These are phyloP conservation scores for Cystobasidium pallidum DNA, from an alignment of 1,284 basidiomycete species.

Conservation along the genomic window DNA sequence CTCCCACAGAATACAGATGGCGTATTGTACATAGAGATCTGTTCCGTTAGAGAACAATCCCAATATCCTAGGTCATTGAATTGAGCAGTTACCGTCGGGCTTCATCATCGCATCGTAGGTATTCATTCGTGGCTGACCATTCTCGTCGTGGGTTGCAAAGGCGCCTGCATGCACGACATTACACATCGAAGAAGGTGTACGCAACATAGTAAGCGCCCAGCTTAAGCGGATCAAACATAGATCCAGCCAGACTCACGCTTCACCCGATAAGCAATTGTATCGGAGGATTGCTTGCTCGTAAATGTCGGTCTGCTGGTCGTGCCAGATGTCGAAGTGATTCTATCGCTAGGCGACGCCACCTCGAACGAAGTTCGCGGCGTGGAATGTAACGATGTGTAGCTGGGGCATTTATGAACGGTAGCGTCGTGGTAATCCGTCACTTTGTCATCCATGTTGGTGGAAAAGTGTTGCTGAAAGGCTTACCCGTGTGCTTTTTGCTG, in stretches of 20 bases:
- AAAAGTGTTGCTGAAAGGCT: not conserved
- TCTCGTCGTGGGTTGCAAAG: slow-evolving; percentile 29
- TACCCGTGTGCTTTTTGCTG: not conserved
- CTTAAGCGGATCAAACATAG: too few relatives aligned
- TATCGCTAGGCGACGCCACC: not conserved
- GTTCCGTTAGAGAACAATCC: not conserved
- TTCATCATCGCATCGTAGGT: slow-evolving; percentile 35
- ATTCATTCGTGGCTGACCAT: slow-evolving; percentile 28
- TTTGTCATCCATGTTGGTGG: not conserved
- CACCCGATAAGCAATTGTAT: slow-evolving; percentile 7
- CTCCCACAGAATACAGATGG: not conserved
- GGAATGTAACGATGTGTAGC: not conserved
- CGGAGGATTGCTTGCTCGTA: not conserved
- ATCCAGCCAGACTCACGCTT: slow-evolving; percentile 4
- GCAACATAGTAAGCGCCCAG: too few relatives aligned
- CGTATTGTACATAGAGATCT: not conserved
- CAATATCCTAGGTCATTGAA: not conserved
- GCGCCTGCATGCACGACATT: not conserved
- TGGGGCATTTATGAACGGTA: not conserved
- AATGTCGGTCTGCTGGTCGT: not conserved
- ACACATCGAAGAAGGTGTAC: not conserved
- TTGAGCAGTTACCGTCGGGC: slow-evolving; percentile 26
- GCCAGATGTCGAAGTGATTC: not conserved
- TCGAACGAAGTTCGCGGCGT: slow-evolving; percentile 16
- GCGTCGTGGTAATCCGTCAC: not conserved